A percentile compares a stretch with the other conserved stretches of the same genome.
Evolutionary conservation across 495 filamentous ascomycete species (phyloP).

Genomic region (Rhizodiscina lignyota): DNA sequence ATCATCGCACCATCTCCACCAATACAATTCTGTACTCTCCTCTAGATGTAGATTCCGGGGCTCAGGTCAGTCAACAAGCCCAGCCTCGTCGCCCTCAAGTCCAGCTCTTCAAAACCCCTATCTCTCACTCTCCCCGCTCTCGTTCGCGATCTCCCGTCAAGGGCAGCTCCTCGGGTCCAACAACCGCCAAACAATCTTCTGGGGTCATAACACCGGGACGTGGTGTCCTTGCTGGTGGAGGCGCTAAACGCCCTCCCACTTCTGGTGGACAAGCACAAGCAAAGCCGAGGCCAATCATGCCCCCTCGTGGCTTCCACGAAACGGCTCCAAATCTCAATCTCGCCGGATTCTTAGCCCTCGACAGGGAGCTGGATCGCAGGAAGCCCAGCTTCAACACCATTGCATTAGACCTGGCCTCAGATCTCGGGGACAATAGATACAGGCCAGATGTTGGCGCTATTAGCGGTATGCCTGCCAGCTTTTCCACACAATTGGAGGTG

Average conservation of each 20-base stretch:
- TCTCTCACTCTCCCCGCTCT: conserved; percentile 24
- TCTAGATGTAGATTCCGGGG: conserved; percentile 18
- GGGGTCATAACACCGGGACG: no score
- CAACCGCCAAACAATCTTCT: background rate
- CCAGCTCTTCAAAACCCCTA: no score
- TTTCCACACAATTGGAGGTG: conserved; percentile 66
- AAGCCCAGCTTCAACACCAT: conserved; percentile 32
- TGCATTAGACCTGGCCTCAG: conserved; percentile 52
- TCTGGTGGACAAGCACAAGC: no score
- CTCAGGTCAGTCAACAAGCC: no score
- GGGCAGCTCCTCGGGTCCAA: background rate
- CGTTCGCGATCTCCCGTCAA: background rate
- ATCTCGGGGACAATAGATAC: conserved; percentile 45
- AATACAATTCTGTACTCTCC: conserved; percentile 66
- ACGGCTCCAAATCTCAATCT: conserved; percentile 36
- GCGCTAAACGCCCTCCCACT: no score
- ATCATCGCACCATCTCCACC: conserved; percentile 53
- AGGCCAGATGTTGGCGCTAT: conserved; percentile 23
- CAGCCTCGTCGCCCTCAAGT: no score
- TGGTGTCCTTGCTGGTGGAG: no score
- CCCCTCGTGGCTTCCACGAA: conserved; percentile 33
- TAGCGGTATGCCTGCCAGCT: conserved; percentile 52
- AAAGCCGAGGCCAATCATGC: conserved; percentile 38
- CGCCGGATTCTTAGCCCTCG: conserved; percentile 25
- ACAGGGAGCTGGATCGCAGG: conserved; percentile 21